Base-by-base conservation (phyloP, 768 basidiomycete genomes). In the Jaapia argillacea region DNA sequence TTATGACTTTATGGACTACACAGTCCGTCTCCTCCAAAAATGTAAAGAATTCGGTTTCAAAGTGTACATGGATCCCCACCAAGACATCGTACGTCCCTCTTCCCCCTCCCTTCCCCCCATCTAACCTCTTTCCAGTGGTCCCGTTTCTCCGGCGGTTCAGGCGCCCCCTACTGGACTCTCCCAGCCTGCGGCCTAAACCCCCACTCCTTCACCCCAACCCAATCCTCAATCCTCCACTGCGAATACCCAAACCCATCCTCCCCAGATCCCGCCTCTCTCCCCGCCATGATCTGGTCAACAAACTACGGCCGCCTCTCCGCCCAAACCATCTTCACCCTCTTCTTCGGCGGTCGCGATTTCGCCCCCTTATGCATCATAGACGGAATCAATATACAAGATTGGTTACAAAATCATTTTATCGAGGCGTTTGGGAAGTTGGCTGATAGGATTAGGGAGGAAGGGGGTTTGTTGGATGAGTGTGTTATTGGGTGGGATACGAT, bases 231-330 rank as follows among this genome's bases (percentile, higher is more conserved):
- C 42, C 53, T 99, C 5, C 92, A 98, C 58, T 81, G 75, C 61
- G 93, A 98, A 64, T 98, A 89, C 61, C 83, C 89, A 0, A 54
- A 68, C 5, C 62, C 81, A 0, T 69, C 71, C 36, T 54, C 61
- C 0, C 72, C 88, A 4, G 70, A 84, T 50, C 92, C 94, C 0
- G 70, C 76, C 2, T 58, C 74, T 0, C 72, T 91, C 48, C 94
- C 96, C 4, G 79, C 85, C 39, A 99, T 99, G 96, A 77, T 91
- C 48, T 99, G 96, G 96, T 79, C 81, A 5, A 97, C 94, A 21
- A 97, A 98, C 58, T 97, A 97, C 57, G 79, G 85, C 33, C 87
- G 85, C 14, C 79, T 97, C 23, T 76, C 84, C 41, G 79, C 80
- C 16, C 86, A 91, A 57, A 94, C 91, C 7, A 58, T 96, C 42